Percentiles rank a stretch among this genome's conserved stretches.
phyloP scores from a whole-genome alignment of 352 stramenopile species.

The Thalassiosira delicatula region DNA sequence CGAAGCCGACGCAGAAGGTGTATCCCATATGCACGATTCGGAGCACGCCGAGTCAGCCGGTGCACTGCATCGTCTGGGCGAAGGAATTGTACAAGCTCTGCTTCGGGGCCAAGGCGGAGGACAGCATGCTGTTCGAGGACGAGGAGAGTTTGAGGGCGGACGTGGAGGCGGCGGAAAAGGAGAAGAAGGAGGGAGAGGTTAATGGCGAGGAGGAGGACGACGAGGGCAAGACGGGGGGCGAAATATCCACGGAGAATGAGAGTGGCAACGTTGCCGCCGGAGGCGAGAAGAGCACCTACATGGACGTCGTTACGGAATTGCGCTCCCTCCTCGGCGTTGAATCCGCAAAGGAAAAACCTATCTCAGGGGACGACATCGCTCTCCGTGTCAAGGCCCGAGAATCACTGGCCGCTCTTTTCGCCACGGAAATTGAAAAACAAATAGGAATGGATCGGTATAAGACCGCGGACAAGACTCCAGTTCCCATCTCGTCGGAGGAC shows the following conservation, averaged over 20 bases:
- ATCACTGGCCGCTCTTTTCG: slow-evolving; percentile 91
- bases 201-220: slow-evolving; percentile 78
- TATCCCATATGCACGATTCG: slow-evolving; percentile 99
- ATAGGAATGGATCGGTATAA: slow-evolving; percentile 96
- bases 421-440: slow-evolving; percentile 94
- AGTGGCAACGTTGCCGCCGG: neutral
- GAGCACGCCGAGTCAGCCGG: slow-evolving; percentile 96
- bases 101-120: slow-evolving; percentile 84
- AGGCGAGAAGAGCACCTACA: slow-evolving; percentile 80
- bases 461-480: slow-evolving; percentile 89
- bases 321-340: slow-evolving; percentile 41
- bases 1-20: slow-evolving; percentile 94
- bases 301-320: slow-evolving; percentile 81
- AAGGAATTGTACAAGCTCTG: slow-evolving; percentile 92
- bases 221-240: slow-evolving; percentile 65
- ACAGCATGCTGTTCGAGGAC: slow-evolving; percentile 95
- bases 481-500: slow-evolving; percentile 79
- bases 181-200: slow-evolving; percentile 82
- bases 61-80: slow-evolving; percentile 99
- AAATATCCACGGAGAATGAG: neutral
- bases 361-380: slow-evolving; percentile 28
- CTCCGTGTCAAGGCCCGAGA: slow-evolving; percentile 80
- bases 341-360: slow-evolving; percentile 53
- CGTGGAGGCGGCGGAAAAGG: slow-evolving; percentile 77
- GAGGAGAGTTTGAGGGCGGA: slow-evolving; percentile 87